phyloP scores from a whole-genome alignment of 2,329 filamentous ascomycete genomes.

The Botryotinia calthae region DNA sequence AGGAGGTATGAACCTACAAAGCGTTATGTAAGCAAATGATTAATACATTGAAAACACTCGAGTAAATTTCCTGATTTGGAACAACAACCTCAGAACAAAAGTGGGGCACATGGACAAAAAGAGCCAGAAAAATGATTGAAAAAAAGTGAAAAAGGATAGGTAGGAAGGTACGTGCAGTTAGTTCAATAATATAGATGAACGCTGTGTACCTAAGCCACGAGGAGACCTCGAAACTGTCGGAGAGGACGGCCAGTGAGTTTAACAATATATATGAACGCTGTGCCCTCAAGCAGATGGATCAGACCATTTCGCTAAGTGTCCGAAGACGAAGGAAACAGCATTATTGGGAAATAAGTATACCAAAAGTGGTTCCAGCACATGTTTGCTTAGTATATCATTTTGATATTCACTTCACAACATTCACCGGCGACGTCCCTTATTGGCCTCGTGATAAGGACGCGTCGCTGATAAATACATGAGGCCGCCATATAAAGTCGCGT shows the following conservation, averaged over 20 bases:
- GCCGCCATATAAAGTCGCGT: no score
- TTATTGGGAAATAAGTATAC: not conserved
- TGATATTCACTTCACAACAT: not conserved
- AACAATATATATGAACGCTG: not conserved
- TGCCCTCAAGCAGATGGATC: not conserved
- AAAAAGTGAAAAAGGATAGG: not conserved
- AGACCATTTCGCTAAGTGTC: not conserved
- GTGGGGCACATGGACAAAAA: not conserved
- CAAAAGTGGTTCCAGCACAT: not conserved
- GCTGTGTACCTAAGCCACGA: not conserved
- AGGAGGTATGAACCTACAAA: not conserved
- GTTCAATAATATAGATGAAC: not conserved
- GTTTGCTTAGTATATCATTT: not conserved
- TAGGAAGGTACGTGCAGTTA: not conserved
- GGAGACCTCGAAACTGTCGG: not conserved
- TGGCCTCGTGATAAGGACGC: no score
- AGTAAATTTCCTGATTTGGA: not conserved
- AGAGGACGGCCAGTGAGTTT: not conserved
- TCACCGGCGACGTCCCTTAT: no score
- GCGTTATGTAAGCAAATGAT: not conserved
- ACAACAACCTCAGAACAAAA: not conserved
- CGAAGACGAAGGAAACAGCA: not conserved
- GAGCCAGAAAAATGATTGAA: not conserved
- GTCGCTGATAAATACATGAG: no score
- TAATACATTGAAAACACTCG: not conserved